Conservation (phyloP, 129 eudicot species). For the Pulicaria dysenterica region DNA sequence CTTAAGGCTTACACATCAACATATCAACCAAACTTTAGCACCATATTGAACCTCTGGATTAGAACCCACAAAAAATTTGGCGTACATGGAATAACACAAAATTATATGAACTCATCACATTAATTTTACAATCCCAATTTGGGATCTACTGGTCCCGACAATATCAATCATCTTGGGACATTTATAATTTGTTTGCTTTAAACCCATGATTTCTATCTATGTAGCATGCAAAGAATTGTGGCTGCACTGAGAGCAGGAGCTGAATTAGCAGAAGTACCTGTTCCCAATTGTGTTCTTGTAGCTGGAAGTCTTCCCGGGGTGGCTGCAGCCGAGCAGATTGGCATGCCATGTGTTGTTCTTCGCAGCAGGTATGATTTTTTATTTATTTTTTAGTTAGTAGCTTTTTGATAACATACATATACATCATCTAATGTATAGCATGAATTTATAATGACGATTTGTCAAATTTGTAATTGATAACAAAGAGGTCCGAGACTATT, state of each 20-base stretch:
- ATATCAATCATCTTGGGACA: not conserved
- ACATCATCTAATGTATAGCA: not conserved
- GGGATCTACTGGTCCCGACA: too few species aligned
- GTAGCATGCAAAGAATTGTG: slow-evolving; percentile 71
- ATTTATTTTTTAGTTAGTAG: not conserved
- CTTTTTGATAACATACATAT: not conserved
- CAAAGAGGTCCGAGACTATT: not conserved
- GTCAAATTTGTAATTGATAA: not conserved
- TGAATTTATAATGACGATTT: too few species aligned
- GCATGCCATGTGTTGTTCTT: slow-evolving; percentile 94
- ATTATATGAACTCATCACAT: too few species aligned
- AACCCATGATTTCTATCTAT: slow-evolving; percentile 14
- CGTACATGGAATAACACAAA: too few species aligned
- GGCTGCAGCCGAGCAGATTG: slow-evolving; percentile 84
- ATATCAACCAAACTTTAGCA: too few species aligned
- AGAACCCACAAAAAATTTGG: too few species aligned
- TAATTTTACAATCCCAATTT: too few species aligned
- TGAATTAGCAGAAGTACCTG: slow-evolving; percentile 74
- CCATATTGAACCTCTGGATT: too few species aligned
- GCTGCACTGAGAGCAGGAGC: slow-evolving; percentile 86
- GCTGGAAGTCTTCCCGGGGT: slow-evolving; percentile 86
- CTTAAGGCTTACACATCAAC: too few species aligned
- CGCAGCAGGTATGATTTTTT: slow-evolving; percentile 66
- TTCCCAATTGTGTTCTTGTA: slow-evolving; percentile 69
- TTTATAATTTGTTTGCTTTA: not conserved